Conservation (phyloP, 805 yeast species). For the Pichia phayaonensis region DNA sequence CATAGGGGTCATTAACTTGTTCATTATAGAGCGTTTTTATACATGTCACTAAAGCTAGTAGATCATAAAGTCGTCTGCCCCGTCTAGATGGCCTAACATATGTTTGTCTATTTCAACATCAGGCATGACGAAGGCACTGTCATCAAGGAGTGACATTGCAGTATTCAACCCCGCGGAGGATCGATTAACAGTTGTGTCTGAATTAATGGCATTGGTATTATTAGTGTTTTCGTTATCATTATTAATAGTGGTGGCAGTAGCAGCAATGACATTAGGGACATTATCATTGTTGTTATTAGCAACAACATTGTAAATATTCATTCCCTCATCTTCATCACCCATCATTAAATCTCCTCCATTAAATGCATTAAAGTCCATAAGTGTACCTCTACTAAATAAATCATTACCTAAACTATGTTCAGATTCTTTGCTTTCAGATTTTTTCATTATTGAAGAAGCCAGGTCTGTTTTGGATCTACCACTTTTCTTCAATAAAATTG, state of each 20-base stretch:
- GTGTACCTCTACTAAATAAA: slow-evolving; percentile 4
- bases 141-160: not conserved
- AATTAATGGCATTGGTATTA: not conserved
- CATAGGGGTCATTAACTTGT: not conserved
- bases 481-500: slow-evolving; percentile 1
- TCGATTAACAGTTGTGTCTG: not conserved
- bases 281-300: not conserved
- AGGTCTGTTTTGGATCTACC: not conserved
- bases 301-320: not conserved
- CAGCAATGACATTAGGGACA: no score
- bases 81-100: not conserved
- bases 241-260: not conserved
- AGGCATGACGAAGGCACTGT: not conserved
- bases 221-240: not conserved
- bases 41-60: not conserved
- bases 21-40: not conserved
- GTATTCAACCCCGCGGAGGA: not conserved
- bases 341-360: slow-evolving; percentile 6
- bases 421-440: slow-evolving; percentile 5
- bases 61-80: not conserved
- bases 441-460: not conserved
- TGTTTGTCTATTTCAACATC: not conserved
- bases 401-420: slow-evolving; percentile 1
- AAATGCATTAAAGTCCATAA: slow-evolving; percentile 8
- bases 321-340: not conserved